Conservation (phyloP, 1,139 yeast species). For the Diutina ranongensis region DNA sequence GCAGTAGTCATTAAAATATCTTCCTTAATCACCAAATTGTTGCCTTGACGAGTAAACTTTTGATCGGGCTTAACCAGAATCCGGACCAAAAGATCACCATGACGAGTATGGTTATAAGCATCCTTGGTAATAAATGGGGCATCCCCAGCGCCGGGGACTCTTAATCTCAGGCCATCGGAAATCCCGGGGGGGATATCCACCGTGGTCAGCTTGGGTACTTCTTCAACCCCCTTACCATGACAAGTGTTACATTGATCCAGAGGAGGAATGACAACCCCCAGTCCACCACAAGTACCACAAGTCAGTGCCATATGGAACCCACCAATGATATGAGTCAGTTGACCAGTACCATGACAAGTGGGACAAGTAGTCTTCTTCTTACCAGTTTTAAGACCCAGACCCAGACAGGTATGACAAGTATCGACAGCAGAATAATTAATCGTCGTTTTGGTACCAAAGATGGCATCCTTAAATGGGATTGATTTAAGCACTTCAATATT, state of each 20-base stretch:
- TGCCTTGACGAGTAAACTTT: constrained; percentile 52
- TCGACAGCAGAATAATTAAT: constrained; percentile 68
- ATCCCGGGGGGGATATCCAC: constrained; percentile 87
- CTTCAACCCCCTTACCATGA: constrained; percentile 81
- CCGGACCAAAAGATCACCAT: constrained; percentile 83
- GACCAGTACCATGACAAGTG: constrained; percentile 90
- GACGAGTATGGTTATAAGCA: constrained; percentile 47
- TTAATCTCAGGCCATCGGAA: constrained; percentile 73
- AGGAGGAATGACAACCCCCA: constrained; percentile 67
- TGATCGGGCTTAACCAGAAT: constrained; percentile 69
- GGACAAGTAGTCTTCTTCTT: constrained; percentile 70
- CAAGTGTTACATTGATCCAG: constrained; percentile 69
- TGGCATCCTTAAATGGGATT: constrained; percentile 75
- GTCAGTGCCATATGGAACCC: constrained; percentile 97
- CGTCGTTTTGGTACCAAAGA: constrained; percentile 61
- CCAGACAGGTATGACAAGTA: constrained; percentile 69
- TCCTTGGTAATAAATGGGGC: constrained; percentile 66
- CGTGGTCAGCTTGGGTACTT: constrained; percentile 53
- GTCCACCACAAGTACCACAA: constrained; percentile 78
- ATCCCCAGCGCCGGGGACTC: constrained; percentile 86
- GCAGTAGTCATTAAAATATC: constrained; percentile 91
- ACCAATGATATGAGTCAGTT: constrained; percentile 75
- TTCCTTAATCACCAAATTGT: constrained; percentile 50
- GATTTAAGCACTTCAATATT: constrained; percentile 73
- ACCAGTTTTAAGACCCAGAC: constrained; percentile 75